Percentiles rank a stretch among this genome's conserved stretches.
Evolutionary conservation across 2,329 filamentous ascomycete genomes (phyloP).

Genomic region (Teratosphaeria epicoccoides): DNA sequence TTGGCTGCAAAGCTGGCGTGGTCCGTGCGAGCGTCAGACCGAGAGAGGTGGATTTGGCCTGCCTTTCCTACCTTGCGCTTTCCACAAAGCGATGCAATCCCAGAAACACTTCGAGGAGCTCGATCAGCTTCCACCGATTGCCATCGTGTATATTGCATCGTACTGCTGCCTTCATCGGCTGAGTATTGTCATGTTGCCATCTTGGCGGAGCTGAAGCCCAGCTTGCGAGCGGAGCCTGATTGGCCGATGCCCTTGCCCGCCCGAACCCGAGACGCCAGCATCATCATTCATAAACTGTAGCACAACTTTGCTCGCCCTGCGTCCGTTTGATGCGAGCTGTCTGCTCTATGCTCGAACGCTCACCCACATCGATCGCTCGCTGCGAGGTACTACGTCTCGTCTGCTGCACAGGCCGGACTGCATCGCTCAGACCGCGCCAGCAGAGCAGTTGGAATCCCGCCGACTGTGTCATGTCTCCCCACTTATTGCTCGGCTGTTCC

Average conservation of each 20-base stretch:
- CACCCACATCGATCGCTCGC: neutral
- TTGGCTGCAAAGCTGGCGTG: neutral
- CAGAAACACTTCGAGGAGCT: constrained; percentile 15
- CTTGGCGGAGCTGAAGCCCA: neutral
- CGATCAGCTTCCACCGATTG: constrained; percentile 15
- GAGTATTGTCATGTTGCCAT: neutral
- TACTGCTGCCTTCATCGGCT: neutral
- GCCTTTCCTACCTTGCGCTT: neutral
- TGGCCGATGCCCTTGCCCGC: neutral
- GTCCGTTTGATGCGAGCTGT: neutral
- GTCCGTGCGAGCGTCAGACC: neutral
- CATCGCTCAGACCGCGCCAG: neutral
- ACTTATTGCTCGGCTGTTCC: neutral
- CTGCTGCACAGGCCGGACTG: neutral
- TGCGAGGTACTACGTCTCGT: neutral
- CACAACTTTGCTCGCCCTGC: neutral
- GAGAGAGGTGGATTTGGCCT: neutral
- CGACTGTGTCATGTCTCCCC: constrained; percentile 2
- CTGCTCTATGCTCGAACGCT: neutral
- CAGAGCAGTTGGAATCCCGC: neutral
- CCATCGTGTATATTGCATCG: constrained; percentile 16
- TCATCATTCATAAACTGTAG: neutral
- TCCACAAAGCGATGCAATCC: neutral
- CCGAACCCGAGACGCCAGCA: neutral
- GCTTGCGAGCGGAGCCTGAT: neutral